These are phyloP conservation scores for Diaporthe aspalathi DNA, from an alignment of 2,329 filamentous ascomycete species.

Conservation along the genomic window DNA sequence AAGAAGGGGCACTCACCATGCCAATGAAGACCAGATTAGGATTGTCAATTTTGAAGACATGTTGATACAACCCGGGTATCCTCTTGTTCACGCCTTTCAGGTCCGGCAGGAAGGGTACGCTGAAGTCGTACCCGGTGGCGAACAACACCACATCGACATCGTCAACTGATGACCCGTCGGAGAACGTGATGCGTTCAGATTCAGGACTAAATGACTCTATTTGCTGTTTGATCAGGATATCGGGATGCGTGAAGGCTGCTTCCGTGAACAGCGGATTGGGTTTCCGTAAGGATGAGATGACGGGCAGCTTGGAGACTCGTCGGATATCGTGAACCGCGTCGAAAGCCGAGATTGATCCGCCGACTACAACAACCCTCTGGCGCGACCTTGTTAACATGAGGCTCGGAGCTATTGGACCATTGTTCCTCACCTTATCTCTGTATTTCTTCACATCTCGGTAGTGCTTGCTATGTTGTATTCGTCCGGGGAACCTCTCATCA, in stretches of 20 bases:
- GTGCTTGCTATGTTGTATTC: conserved; percentile 65
- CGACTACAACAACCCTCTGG: conserved; percentile 66
- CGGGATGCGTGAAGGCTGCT: conserved; percentile 65
- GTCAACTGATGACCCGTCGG: conserved; percentile 59
- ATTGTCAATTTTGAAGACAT: conserved; percentile 51
- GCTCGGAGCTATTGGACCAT: no score
- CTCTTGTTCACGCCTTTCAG: conserved; percentile 57
- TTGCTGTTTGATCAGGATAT: conserved; percentile 56
- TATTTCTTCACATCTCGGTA: conserved; percentile 60
- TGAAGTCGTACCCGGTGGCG: conserved; percentile 70
- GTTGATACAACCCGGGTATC: conserved; percentile 51
- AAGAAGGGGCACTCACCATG: conserved; percentile 46
- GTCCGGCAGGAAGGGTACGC: conserved; percentile 63
- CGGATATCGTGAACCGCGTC: conserved; percentile 67
- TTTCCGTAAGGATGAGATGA: conserved; percentile 60
- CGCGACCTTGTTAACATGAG: not conserved
- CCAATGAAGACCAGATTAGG: conserved; percentile 50
- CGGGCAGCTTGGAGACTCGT: conserved; percentile 56
- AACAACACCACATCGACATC: conserved; percentile 69
- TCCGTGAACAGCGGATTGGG: conserved; percentile 59
- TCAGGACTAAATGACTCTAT: conserved; percentile 54
- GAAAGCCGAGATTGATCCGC: conserved; percentile 67
- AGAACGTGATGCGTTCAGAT: conserved; percentile 58
- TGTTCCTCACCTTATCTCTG: conserved; percentile 54
- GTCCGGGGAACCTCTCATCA: conserved; percentile 52